Base-by-base conservation (phyloP, 169 alveolate genomes). In the Eimeria tenella region DNA sequence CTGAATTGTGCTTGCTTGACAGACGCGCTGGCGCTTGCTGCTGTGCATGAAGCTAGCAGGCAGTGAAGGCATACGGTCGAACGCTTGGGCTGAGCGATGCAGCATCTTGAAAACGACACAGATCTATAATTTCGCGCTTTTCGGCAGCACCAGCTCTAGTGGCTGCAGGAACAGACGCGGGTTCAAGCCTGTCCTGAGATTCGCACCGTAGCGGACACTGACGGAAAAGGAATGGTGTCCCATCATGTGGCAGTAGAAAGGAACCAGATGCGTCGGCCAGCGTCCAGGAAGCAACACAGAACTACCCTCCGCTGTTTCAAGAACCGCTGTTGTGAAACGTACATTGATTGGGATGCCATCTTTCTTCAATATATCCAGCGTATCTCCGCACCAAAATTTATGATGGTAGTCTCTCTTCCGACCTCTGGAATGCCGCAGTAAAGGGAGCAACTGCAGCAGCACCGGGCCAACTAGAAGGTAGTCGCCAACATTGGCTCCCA, bases 361-460 rank as follows among this genome's bases (percentile, higher is more conserved):
- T 5, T 75, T 49, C 23, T 84, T 31, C 5, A 84, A 56, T 31
- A 84, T 60, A 6, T n/a, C 63, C 91, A 75, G 62, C 17, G 60
- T 4, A 84, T 84, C 49, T 52, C 52, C 79, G 52, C 53, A 56
- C 62, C 79, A 42, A 2, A 31, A 60, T 50, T 52, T 13, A 6
- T 52, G 60, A 15, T 60, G 91, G 79, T 25, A 55, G 21, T 15
- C n/a, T 42, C 42, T 52, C 50, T 84, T 58, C n/a, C 91, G 17
- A 10, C 63, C 62, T 49, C 15, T 84, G 42, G 11, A 21, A 17
- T 42, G 63, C 11, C 91, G 63, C 65, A 62, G 81, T 31, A 84
- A 60, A 21, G 91, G 91, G 31, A 84, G 81, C 91, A 84, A 49
- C 81, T 84, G 91, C 91, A 84, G 91, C 55, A 84, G 42, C n/a